Evolutionary conservation across 1,284 basidiomycete genomes (phyloP).

Genomic region (Irpex sp.): DNA sequence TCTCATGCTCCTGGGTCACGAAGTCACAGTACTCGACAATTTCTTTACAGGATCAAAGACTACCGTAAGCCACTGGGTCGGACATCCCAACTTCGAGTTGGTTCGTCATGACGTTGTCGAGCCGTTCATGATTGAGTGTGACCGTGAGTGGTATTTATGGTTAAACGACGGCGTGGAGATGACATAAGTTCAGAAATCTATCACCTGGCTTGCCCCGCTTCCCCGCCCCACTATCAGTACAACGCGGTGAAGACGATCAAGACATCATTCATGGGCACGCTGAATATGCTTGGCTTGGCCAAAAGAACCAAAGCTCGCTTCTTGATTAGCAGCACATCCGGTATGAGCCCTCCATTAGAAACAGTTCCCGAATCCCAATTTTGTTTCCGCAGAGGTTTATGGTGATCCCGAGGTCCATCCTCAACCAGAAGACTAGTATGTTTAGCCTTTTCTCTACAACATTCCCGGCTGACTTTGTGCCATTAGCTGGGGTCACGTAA

Average conservation of each 20-base stretch:
- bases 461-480: slow-evolving; percentile 5
- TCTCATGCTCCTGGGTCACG: slow-evolving; percentile 95
- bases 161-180: slow-evolving; percentile 12
- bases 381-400: slow-evolving; percentile 73
- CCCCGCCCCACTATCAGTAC: slow-evolving; percentile 93
- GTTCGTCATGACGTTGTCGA: slow-evolving; percentile 96
- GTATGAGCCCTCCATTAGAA: slow-evolving; percentile 35
- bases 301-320: slow-evolving; percentile 97
- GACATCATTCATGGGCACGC: slow-evolving; percentile 95
- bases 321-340: slow-evolving; percentile 91
- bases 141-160: slow-evolving; percentile 59
- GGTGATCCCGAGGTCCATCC: slow-evolving; percentile 97
- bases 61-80: slow-evolving; percentile 91
- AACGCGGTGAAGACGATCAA: slow-evolving; percentile 97
- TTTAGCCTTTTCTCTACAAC: slow-evolving; percentile 12
- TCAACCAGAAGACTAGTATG: slow-evolving; percentile 91
- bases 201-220: slow-evolving; percentile 94
- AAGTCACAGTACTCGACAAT: slow-evolving; percentile 96
- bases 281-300: slow-evolving; percentile 98
- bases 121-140: slow-evolving; percentile 96
- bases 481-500: slow-evolving; percentile 92
- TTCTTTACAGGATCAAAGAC: slow-evolving; percentile 98
- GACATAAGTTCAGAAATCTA: slow-evolving; percentile 75
- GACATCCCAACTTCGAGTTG: slow-evolving; percentile 98
- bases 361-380: slow-evolving; percentile 5